Evolutionary conservation across 805 yeast genomes (phyloP), one percentile per base, ranked within the genome.

Genomic region (Babjeviella inositovora): DNA sequence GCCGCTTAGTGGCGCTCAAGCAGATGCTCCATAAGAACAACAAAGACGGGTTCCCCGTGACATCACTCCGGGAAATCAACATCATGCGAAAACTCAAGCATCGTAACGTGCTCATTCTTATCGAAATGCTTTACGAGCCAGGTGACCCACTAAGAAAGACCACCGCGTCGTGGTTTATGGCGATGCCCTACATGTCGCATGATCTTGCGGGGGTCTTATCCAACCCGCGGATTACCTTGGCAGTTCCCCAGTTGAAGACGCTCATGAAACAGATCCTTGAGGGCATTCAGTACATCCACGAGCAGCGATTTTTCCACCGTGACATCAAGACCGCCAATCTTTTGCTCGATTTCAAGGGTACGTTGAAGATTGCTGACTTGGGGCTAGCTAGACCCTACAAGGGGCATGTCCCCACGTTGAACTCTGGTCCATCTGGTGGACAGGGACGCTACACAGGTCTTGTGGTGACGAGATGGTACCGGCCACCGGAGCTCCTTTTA

Each of bases 301-400:
- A 51, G 7, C 50, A 56, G 18, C 47, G 52, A 14, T 67, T 53
- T 32, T 51, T 66, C 28, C 99, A 90, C 45, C 62, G 99, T 27
- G 99, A 90, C 41, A 80, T 90, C 28, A 90, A 90, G 46, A 84
- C 97, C 0, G 94, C 98, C n/a, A 90, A 90, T 38, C 77, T 90
- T 16, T 59, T 90, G 18, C 61, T 90, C 6, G 85, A 77, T 37
- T 64, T 58, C 24, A 51, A 58, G 24, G 98, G 98, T 1, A 52
- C 68, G 6, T 56, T 92, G 18, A 87, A 87, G 39, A 68, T 90
- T 22, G 98, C 95, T 2, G 99, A 90, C 50, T 92, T 90, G 45
- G 98, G 99, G 1, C 55, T 90, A 17, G 97, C 97, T 2, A 58
- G 97, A 31, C 44, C 58, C 11, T 79, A 70, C 42, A 62, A 58